Evolutionary conservation across 345 rosid genomes (phyloP).

Genomic region (Linum trigynum): DNA sequence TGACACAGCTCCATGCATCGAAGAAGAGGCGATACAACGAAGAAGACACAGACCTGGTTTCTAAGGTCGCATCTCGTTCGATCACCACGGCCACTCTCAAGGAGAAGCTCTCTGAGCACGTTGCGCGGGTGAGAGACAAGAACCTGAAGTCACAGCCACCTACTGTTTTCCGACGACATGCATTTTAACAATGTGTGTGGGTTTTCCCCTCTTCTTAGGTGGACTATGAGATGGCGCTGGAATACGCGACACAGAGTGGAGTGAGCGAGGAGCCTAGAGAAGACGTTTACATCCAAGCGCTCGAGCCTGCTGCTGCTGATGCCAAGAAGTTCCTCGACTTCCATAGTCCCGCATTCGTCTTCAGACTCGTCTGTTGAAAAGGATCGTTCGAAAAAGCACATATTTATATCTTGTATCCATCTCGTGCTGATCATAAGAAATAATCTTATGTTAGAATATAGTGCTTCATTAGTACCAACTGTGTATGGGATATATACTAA

Average conservation of each 20-base stretch:
- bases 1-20: slow-evolving; percentile 42
- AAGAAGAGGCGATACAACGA: slow-evolving; percentile 50
- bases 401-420: too few relatives aligned
- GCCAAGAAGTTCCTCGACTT: slow-evolving; percentile 34
- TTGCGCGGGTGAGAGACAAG: slow-evolving; percentile 52
- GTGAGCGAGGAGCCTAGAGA: slow-evolving; percentile 85
- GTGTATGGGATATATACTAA: too few relatives aligned
- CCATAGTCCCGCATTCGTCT: slow-evolving; percentile 48
- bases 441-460: too few relatives aligned
- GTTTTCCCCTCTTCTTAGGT: slow-evolving; percentile 46
- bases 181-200: background rate
- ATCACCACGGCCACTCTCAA: slow-evolving; percentile 62
- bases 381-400: too few relatives aligned
- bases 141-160: too few relatives aligned
- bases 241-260: slow-evolving; percentile 88
- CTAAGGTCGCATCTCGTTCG: slow-evolving; percentile 43
- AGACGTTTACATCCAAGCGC: slow-evolving; percentile 40
- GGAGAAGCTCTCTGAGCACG: slow-evolving; percentile 74
- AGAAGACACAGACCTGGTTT: slow-evolving; percentile 44
- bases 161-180: background rate
- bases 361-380: slow-evolving; percentile 42
- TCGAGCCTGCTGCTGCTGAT: slow-evolving; percentile 22
- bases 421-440: too few relatives aligned
- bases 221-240: slow-evolving; percentile 94
- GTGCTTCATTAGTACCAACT: too few relatives aligned